Base-by-base conservation (phyloP, 257 asterid species). In the Cynanchum wilfordii region DNA sequence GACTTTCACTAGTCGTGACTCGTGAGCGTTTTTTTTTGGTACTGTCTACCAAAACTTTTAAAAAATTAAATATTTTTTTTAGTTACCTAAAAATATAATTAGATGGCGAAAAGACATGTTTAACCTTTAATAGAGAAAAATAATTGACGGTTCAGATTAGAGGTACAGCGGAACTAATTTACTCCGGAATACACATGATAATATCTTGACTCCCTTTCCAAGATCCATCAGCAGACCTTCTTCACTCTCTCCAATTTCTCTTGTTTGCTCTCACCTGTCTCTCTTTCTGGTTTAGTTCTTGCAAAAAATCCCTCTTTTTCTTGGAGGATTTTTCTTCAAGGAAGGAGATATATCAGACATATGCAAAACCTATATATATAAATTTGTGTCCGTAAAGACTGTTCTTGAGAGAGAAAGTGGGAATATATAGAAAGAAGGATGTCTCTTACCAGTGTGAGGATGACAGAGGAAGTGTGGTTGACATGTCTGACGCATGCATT, bases 401-500 rank as follows among this genome's bases (percentile, higher is more conserved):
- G 55, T 56, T 22, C 11, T 7, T 42, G 70, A 75, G n/a, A 54
- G 22, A 64, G 36, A 56, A 70, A 71, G 59, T 13, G n/a, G 24
- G 56, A 52, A 74, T 3, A 47, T 33, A 67, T 36, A 74, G 24
- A 66, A 60, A 67, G 68, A 67, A 72, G 80, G 77, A 95, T 95
- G 99, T 87, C 99, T 83, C 81, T 95, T 42, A 90, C 97, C 66
- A 80, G 92, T 57, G 99, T 95, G 87, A 92, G 86, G 80, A 92
- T 95, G 98, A 83, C 96, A 30, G 99, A 95, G 84, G 99, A 92
- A 81, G 99, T 95, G 50, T 95, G 99, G 99, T 56, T 95, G 86
- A 88, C 98, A 76, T 95, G 99, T 74, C 77, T 95, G 45, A 92
- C 97, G 33, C 99, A 95, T 88, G 96, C 99, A 92, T 92, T 95